Evolutionary conservation across 108 stramenopile species (phyloP).

Genomic region (Seminavis robusta): DNA sequence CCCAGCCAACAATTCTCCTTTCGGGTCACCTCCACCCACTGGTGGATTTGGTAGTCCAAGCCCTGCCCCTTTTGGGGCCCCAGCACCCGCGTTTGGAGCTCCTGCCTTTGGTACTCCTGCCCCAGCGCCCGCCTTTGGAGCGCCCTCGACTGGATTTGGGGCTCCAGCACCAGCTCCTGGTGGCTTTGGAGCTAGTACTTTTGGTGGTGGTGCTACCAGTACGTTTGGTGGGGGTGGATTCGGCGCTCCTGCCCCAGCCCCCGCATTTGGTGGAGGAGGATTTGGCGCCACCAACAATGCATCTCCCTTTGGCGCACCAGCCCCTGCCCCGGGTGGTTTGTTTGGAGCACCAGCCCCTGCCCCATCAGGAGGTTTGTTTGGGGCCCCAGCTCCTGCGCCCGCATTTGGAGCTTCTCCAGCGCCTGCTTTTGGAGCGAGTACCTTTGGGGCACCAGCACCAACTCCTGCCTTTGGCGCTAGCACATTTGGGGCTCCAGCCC

Average conservation of each 20-base stretch:
- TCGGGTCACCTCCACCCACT: too few species aligned
- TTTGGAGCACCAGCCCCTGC: constrained; percentile 50
- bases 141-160: constrained; percentile 3
- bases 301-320: constrained; percentile 48
- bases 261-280: constrained; percentile 35
- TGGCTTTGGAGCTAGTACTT: constrained; percentile 19
- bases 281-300: too few species aligned
- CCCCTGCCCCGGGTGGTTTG: constrained; percentile 38
- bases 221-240: constrained; percentile 41
- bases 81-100: constrained; percentile 29
- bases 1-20: too few species aligned
- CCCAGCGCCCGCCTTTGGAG: constrained; percentile 20
- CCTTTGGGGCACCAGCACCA: constrained; percentile 63
- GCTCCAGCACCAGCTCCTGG: constrained; percentile 36
- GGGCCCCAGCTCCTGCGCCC: constrained; percentile 29
- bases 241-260: constrained; percentile 39
- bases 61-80: constrained; percentile 51
- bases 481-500: constrained; percentile 62
- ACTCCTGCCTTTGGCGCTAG: constrained; percentile 40
- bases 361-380: constrained; percentile 51
- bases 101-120: constrained; percentile 37
- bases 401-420: constrained; percentile 37
- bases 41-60: too few species aligned
- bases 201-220: too few species aligned
- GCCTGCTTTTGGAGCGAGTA: constrained; percentile 11